These are phyloP conservation scores for Naganishia vishniacii DNA, from an alignment of 768 basidiomycete genomes.

Conservation along the genomic window DNA sequence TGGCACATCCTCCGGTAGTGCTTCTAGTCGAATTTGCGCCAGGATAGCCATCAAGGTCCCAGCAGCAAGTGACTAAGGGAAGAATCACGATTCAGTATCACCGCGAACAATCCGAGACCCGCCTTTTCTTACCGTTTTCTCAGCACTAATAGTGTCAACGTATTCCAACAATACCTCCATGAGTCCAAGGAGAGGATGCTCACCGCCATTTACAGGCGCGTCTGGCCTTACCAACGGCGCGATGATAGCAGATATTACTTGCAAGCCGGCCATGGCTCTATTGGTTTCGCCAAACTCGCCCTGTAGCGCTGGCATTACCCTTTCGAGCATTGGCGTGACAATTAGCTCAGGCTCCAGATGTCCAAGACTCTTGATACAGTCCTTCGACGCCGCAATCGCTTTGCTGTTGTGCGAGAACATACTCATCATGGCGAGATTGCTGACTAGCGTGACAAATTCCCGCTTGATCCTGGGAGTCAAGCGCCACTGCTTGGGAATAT, in stretches of 20 bases:
- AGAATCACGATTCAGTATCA: no score
- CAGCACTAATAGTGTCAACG: constrained; percentile 48
- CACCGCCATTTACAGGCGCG: background rate
- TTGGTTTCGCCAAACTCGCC: constrained; percentile 22
- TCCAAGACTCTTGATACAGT: constrained; percentile 73
- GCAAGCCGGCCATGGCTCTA: constrained; percentile 15
- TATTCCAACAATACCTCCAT: constrained; percentile 57
- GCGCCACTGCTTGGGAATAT: constrained; percentile 71
- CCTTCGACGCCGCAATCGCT: constrained; percentile 70
- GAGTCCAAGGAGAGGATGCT: constrained; percentile 12
- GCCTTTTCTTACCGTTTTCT: constrained; percentile 59
- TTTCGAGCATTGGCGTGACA: constrained; percentile 70
- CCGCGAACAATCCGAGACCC: background rate
- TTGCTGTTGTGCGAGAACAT: constrained; percentile 80
- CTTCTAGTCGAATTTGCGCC: constrained; percentile 68
- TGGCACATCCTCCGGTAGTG: constrained; percentile 52
- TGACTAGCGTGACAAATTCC: constrained; percentile 73
- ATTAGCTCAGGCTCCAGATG: constrained; percentile 81
- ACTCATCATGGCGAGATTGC: constrained; percentile 76
- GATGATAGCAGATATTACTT: constrained; percentile 9
- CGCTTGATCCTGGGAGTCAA: constrained; percentile 71
- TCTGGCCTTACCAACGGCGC: constrained; percentile 8
- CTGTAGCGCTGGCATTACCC: constrained; percentile 70
- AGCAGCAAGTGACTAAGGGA: constrained; percentile 26
- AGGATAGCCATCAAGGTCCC: constrained; percentile 59